Evolutionary conservation across 495 filamentous ascomycete species (phyloP), one percentile per base, ranked within the genome.

Genomic region (Aspergillus wentii): DNA sequence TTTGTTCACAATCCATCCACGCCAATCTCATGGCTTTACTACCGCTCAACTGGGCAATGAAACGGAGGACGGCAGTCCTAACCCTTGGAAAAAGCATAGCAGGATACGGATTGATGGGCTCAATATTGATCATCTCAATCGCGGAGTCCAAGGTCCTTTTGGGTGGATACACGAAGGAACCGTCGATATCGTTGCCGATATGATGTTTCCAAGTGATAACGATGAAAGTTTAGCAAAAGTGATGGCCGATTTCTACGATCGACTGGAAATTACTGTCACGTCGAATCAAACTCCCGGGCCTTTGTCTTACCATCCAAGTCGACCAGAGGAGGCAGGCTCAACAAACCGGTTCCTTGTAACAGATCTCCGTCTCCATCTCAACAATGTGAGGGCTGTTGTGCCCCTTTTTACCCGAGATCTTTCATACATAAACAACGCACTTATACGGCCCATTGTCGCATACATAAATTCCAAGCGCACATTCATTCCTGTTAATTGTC

Each of bases 161-260:
- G 90, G 87, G 1, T 98, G 92, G 92, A 98, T 98, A 26, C 82
- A 91, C 51, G 85, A 94, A 59, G 92, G 92, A 6, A 90, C 86
- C 35, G 92, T 98, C 26, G 94, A 98, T 55, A 95, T 98, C 38
- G 84, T 96, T 13, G 86, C 94, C 5, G 94, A 98, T 47, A 79
- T 97, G 37, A 86, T 92, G 79, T 82, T 98, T 44, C 92, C 92
- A 3, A 73, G 78, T 3, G 92, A 95, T 19, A 79, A 79, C 28
- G 83, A 94, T 33, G 86, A 88, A 44, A 85, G 88, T 43, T 78
- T 97, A 34, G 82, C 84, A 7, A 94, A 95, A 59, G 86, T 96
- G 15, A 83, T 98, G 68, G 80, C 85, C 11, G 88, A 95, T 43
- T 87, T 98, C 49, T 95, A 96, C 56, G 91, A 95, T 54, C 81